These are phyloP conservation scores for Dryadomyces quercus-mongolicae DNA, from an alignment of 2,329 filamentous ascomycete genomes.

Conservation along the genomic window DNA sequence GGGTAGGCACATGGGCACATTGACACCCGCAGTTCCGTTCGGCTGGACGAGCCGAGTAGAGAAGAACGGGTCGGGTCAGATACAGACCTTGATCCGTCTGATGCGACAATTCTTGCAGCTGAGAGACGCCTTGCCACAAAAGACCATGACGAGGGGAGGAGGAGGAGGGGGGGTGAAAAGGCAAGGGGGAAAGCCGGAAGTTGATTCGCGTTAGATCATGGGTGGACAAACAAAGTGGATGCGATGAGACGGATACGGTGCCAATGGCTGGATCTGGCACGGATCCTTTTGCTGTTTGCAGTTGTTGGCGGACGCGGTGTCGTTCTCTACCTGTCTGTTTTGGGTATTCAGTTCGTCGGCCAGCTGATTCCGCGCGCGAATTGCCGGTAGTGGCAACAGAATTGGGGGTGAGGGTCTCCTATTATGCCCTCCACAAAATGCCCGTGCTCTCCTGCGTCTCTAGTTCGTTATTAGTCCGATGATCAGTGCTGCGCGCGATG, in stretches of 20 bases:
- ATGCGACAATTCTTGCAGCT: slow-evolving; percentile 42
- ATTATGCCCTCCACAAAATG: not conserved
- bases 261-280: not conserved
- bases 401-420: not conserved
- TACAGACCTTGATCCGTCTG: slow-evolving; percentile 41
- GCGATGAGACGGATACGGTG: not conserved
- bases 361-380: not conserved
- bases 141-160: slow-evolving; percentile 30
- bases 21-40: not conserved
- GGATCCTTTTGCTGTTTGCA: too few species aligned
- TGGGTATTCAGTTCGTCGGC: not conserved
- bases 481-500: not conserved
- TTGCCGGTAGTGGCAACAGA: not conserved
- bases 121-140: slow-evolving; percentile 44
- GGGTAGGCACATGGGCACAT: not conserved
- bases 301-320: not conserved
- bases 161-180: not conserved
- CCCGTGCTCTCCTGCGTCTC: not conserved
- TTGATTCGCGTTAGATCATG: not conserved
- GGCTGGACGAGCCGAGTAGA: not conserved
- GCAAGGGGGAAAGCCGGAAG: not conserved
- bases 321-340: not conserved
- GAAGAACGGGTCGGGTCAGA: not conserved
- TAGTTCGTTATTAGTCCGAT: not conserved
- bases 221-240: not conserved